phyloP scores from a whole-genome alignment of 164 flowering plant genomes.

The Vitis labrusca region DNA sequence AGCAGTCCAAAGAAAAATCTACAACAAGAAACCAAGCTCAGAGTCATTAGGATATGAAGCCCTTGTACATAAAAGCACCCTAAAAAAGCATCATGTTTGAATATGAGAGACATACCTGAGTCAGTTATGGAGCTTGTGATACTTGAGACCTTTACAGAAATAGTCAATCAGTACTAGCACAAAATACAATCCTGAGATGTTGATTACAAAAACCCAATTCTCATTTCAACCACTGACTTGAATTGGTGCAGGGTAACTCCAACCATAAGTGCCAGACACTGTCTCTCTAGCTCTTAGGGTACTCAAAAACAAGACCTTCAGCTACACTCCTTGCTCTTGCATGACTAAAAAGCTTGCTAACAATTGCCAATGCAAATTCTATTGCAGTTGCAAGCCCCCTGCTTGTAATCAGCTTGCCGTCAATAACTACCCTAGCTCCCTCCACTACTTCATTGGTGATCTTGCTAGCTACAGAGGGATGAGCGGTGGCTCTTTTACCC shows the following conservation, averaged over 20 bases:
- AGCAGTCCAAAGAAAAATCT: neutral
- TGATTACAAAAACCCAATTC: too few relatives aligned
- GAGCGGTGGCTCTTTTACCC: constrained; percentile 64
- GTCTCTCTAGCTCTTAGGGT: constrained; percentile 41
- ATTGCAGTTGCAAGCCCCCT: constrained; percentile 62
- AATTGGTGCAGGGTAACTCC: neutral
- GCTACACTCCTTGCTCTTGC: constrained; percentile 94
- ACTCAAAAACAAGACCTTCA: constrained; percentile 84
- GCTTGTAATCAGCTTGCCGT: constrained; percentile 82
- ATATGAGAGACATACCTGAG: too few relatives aligned
- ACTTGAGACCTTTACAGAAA: too few relatives aligned
- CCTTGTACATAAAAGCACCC: neutral
- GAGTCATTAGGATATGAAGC: neutral
- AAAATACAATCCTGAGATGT: too few relatives aligned
- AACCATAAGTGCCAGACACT: neutral
- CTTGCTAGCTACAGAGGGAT: constrained; percentile 50
- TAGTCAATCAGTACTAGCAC: too few relatives aligned
- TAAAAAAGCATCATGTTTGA: too few relatives aligned
- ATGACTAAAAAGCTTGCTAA: constrained; percentile 77
- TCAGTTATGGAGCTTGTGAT: too few relatives aligned
- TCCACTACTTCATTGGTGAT: constrained; percentile 34
- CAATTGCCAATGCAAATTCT: constrained; percentile 77
- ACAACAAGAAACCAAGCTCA: neutral
- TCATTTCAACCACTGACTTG: neutral
- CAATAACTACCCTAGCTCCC: constrained; percentile 70